phyloP scores from a whole-genome alignment of 257 asterid genomes.

The Solanum okadae region DNA sequence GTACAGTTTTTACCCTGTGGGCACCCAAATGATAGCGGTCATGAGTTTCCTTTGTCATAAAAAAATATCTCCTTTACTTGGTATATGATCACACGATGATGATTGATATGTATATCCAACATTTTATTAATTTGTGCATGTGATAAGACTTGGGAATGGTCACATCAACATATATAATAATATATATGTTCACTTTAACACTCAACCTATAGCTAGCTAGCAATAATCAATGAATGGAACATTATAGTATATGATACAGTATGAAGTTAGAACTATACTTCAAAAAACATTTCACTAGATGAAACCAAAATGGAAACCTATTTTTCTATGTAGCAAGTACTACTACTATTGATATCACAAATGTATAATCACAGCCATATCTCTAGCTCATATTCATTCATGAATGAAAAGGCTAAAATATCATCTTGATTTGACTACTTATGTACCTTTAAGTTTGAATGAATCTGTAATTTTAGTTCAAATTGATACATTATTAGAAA shows the following conservation, averaged over 20 bases:
- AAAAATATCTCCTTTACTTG: too few relatives aligned
- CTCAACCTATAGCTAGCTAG: neutral
- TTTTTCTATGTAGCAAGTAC: neutral
- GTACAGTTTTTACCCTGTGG: accelerated
- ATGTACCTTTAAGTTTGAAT: too few relatives aligned
- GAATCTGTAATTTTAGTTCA: too few relatives aligned
- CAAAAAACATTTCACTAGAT: neutral
- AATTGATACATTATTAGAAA: too few relatives aligned
- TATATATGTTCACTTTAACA: neutral
- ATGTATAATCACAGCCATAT: neutral
- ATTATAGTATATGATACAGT: neutral
- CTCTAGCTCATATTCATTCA: neutral
- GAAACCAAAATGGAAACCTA: neutral
- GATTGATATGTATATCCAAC: neutral
- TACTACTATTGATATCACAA: neutral
- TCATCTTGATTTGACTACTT: neutral
- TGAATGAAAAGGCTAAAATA: neutral
- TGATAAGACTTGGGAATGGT: neutral
- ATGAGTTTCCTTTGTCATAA: accelerated
- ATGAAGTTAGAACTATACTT: neutral
- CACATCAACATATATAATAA: neutral
- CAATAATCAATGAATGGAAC: neutral
- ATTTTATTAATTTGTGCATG: neutral
- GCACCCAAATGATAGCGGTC: neutral
- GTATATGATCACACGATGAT: too few relatives aligned